These are phyloP conservation scores for Solanum paucissectum DNA, from an alignment of 257 asterid genomes.

Conservation along the genomic window DNA sequence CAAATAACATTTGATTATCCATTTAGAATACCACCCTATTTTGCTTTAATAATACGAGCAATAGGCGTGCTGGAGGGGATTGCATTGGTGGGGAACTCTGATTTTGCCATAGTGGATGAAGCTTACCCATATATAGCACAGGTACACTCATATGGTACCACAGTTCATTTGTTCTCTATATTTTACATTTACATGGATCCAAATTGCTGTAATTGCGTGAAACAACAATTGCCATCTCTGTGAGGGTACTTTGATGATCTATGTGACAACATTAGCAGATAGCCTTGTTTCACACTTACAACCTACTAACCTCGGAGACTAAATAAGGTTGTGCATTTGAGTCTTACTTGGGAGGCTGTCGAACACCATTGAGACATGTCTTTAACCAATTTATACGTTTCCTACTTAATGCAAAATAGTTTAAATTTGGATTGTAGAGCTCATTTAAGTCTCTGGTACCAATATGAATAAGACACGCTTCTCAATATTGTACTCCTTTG, in stretches of 20 bases:
- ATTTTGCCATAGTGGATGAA: constrained; percentile 98
- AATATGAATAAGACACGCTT: background rate
- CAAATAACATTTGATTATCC: constrained; percentile 98
- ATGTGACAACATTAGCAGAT: background rate
- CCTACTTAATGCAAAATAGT: background rate
- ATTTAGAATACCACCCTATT: constrained; percentile 93
- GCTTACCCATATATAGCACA: constrained; percentile 98
- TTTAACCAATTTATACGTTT: background rate
- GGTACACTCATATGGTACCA: constrained; percentile 29
- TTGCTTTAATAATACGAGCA: constrained; percentile 96
- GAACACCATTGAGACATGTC: background rate
- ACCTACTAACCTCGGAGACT: background rate
- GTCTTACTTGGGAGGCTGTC: background rate
- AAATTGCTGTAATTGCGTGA: background rate
- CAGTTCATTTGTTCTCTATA: background rate
- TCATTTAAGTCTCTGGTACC: background rate
- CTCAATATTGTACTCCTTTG: background rate
- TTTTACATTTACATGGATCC: background rate
- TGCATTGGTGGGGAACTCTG: constrained; percentile 96
- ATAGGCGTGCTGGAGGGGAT: constrained; percentile 98
- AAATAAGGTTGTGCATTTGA: background rate
- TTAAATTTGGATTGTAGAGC: background rate
- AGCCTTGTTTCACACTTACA: background rate
- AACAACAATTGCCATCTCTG: background rate
- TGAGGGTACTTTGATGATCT: background rate